Evolutionary conservation across 306 rosid species (phyloP), one percentile per base, ranked within the genome.

Genomic region (Cajanus cajan): DNA sequence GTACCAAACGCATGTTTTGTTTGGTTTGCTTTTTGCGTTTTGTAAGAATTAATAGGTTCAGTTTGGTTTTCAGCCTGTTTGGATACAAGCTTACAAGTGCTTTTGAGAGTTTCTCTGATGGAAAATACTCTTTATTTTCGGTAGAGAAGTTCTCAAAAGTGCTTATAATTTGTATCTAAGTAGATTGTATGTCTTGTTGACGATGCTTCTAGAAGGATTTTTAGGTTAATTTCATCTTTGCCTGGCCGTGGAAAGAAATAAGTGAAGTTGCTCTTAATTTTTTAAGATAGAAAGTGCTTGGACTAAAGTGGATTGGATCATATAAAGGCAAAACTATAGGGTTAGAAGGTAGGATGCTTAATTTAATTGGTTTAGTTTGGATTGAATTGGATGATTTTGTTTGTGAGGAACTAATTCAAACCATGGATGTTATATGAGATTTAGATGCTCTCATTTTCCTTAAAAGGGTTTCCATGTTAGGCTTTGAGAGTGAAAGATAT

Each of bases 391-490:
- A 43, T 57, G 51, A 21, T 15, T 59, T 50, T 44, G 34, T n/a
- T n/a, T 63, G 22, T 64, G 5, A 22, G 34, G n/a, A 11, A 34
- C 1, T n/a, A n/a, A 61, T 61, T 6, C 18, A 59, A 61, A 75
- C 64, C 18, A 37, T 39, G 16, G 31, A 64, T 48, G 64, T 21
- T 63, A 55, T 78, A 10, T 78, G 48, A 19, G 76, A 68, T 68
- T 68, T 57, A 40, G 50, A 68, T 68, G 14, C 36, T 78, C 66
- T 68, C 6, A 66, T 16, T 52, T 78, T 68, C 44, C 48, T 68
- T 68, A 2, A 15, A 67, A 78, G 54, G 24, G 21, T 16, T 50
- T n/a, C 19, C 2, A 47, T 0, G 19, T n/a, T 51, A 33, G 36
- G 55, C 25, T 65, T 51, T 55, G 41, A 52, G n/a, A n/a, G n/a